Evolutionary conservation across 1,139 yeast genomes (phyloP), one percentile per base, ranked within the genome.

Genomic region (Taphrina flavorubra): DNA sequence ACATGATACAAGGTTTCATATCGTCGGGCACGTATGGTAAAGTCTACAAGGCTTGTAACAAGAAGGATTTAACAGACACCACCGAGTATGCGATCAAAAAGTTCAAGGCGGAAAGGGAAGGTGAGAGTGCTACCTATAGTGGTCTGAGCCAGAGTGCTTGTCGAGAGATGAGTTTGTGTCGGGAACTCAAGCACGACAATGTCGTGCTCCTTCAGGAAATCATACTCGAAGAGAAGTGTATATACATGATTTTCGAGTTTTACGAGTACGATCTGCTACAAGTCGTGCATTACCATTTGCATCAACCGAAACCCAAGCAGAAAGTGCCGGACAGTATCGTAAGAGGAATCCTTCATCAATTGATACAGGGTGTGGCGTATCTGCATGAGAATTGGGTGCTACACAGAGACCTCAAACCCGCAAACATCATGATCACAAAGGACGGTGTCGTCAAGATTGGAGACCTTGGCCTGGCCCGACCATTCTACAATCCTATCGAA

Each of bases 11-110:
- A 42, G 99, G 99, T 0, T 94, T 94, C 78, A 95, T 94, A 71
- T 99, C 99, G 0, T 97, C 99, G 0, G 99, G 99, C 51, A 94
- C 99, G 0, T 94, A 94, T 78, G 99, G 99, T 36, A 87, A 95
- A 73, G 99, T 94, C 39, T 95, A 92, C 80, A 94, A 94, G 77
- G 98, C 98, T 16, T 85, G 55, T 34, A 64, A 61, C 73, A 46
- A 73, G 70, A 18, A 65, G 51, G 42, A 68, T 36, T 40, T 55
- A 11, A 47, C 58, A 11, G 68, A 57, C 40, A 31, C 47, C 10
- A 60, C 70, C 69, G 71, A 69, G 42, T 74, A 70, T 77, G 99
- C 99, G n/a, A 92, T 94, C 74, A 94, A 94, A 77, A 94, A 94
- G 80, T 94, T 94, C 82, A 94, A 94, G 77, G 89, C 92, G 57